phyloP scores from a whole-genome alignment of 331 rosid genomes.

The Erythrophleum ivorense region DNA sequence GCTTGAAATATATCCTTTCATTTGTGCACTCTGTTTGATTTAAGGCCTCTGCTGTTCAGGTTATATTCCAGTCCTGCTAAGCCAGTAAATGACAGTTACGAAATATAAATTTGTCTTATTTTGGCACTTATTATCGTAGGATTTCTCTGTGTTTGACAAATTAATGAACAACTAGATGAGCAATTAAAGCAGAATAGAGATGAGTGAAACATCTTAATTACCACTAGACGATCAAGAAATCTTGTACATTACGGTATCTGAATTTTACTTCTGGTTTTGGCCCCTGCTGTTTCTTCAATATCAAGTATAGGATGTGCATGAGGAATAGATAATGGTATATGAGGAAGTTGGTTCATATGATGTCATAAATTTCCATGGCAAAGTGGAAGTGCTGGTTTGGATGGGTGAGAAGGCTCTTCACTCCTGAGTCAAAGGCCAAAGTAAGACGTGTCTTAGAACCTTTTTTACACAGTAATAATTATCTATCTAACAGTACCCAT shows the following conservation, averaged over 20 bases:
- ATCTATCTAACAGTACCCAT: neutral
- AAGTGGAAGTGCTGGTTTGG: slow-evolving; percentile 74
- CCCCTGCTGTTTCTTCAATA: neutral
- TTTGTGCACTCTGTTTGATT: slow-evolving; percentile 10
- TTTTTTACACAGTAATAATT: neutral
- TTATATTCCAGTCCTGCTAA: neutral
- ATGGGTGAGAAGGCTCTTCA: slow-evolving; percentile 66
- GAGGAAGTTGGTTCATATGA: slow-evolving; percentile 42
- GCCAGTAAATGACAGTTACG: neutral
- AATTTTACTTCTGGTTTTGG: slow-evolving; percentile 27
- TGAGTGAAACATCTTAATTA: slow-evolving; percentile 5
- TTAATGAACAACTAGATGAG: slow-evolving; percentile 21
- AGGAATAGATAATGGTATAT: slow-evolving; percentile 28
- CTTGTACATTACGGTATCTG: slow-evolving; percentile 3
- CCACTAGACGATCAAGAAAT: neutral
- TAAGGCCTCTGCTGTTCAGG: neutral
- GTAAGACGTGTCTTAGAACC: slow-evolving; percentile 41
- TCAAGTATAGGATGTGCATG: slow-evolving; percentile 34
- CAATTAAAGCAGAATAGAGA: slow-evolving; percentile 18
- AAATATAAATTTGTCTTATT: slow-evolving; percentile 16
- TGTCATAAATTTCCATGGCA: slow-evolving; percentile 57
- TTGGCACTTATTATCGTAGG: slow-evolving; percentile 22
- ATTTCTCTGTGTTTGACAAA: slow-evolving; percentile 13
- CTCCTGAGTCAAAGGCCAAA: slow-evolving; percentile 57
- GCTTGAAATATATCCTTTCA: neutral